Percentiles rank a stretch among this genome's conserved stretches.
These are phyloP conservation scores for Acanthamoeba healyi DNA, from an alignment of 208 protist genomes.

Conservation along the genomic window DNA sequence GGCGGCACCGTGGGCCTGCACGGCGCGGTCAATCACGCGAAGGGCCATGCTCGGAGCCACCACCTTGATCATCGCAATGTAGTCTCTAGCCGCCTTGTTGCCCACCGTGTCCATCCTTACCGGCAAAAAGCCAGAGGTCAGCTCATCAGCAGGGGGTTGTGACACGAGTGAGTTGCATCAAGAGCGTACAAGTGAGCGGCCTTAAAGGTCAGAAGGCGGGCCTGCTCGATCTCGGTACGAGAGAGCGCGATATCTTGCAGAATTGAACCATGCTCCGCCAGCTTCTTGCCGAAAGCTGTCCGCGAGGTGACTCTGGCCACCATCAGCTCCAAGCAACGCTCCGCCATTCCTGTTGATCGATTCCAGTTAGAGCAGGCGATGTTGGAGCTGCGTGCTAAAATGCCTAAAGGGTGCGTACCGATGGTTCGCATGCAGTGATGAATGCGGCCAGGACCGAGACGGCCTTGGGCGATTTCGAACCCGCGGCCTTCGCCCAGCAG, in stretches of 20 bases:
- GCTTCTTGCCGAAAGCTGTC: constrained; percentile 84
- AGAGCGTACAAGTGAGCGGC: constrained; percentile 83
- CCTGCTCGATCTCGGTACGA: constrained; percentile 90
- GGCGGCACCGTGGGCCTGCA: constrained; percentile 86
- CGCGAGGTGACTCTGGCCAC: constrained; percentile 74
- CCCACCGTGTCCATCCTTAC: constrained; percentile 81
- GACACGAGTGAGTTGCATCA: neutral
- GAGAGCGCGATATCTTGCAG: constrained; percentile 86
- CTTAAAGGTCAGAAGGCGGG: constrained; percentile 87
- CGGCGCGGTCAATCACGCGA: constrained; percentile 88
- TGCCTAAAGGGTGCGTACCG: constrained; percentile 13
- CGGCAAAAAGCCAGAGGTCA: too few relatives aligned
- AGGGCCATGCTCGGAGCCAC: constrained; percentile 86
- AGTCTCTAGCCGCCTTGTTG: constrained; percentile 80
- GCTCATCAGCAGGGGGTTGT: neutral
- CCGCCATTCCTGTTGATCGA: constrained; percentile 82
- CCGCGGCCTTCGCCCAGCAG: constrained; percentile 90
- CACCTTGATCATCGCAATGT: constrained; percentile 88
- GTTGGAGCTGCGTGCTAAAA: neutral
- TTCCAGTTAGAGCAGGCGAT: too few relatives aligned
- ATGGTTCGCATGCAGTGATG: constrained; percentile 93
- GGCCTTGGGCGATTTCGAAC: constrained; percentile 91
- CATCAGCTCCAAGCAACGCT: constrained; percentile 88
- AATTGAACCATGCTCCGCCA: constrained; percentile 83
- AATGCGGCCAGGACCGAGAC: constrained; percentile 92